Evolutionary conservation across 2,329 filamentous ascomycete genomes (phyloP), one percentile per base, ranked within the genome.

Genomic region (Penicillium occitanis): DNA sequence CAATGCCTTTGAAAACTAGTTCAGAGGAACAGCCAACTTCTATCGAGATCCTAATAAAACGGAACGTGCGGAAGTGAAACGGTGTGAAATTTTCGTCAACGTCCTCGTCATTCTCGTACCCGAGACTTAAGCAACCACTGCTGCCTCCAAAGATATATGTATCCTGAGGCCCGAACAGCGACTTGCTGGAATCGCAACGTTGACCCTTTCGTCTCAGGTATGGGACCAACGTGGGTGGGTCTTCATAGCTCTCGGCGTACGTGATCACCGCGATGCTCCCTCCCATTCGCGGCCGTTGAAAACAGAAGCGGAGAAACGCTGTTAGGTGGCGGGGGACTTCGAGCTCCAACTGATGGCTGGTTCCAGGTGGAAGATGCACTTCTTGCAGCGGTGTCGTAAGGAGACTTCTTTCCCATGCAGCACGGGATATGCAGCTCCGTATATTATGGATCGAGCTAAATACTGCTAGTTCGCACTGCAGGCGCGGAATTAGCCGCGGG

Each of bases 11-110:
- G 4, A 28, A 50, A 22, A 28, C 46, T 11, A 28, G 10, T 50
- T 19, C 46, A 11, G 46, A 28, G 25, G 46, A 10, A 5, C 37
- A 17, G 37, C 5, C 13, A 17, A 40, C 37, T 0, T 61, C 65
- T 11, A 80, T 69, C 25, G 76, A 72, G 2, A 80, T 57, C 2
- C 72, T 68, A 13, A 80, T 57, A 5, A 80, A 59, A 1, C 77
- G 75, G 35, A 80, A 80, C 0, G 78, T 80, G 13, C 78, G 75
- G 64, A 80, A 81, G 76, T 77, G 79, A 63, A 80, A 80, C 1
- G 78, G 78, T 55, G 79, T 76, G 57, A 79, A 79, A 2, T 64
- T 11, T 2, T 58, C 64, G 0, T 68, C 55, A 0, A 77, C 44
- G n/a, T 76, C 69, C 7, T 80, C 60, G 0, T 61, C 68, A 0